Evolutionary conservation across 495 filamentous ascomycete genomes (phyloP).

Genomic region (Daldinia loculata): DNA sequence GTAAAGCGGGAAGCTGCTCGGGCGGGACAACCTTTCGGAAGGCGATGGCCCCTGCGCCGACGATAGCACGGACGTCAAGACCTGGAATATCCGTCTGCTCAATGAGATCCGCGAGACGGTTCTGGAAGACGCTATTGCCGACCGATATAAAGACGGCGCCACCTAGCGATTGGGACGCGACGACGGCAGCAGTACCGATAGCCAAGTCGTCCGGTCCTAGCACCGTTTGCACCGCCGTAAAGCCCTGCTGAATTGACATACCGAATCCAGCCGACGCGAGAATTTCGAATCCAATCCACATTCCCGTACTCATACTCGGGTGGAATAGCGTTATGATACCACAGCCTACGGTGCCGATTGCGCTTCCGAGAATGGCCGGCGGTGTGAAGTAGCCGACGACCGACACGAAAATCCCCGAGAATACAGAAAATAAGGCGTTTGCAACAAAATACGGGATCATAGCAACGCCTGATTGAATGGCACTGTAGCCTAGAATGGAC

Average conservation of each 20-base stretch:
- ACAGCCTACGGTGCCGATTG: conserved; percentile 67
- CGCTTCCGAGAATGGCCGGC: conserved; percentile 66
- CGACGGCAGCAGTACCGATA: conserved; percentile 63
- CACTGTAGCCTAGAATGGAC: conserved; percentile 70
- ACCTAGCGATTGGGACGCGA: conserved; percentile 66
- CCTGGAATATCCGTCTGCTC: conserved; percentile 33
- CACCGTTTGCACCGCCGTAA: conserved; percentile 63
- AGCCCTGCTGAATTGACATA: conserved; percentile 64
- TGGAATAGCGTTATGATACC: conserved; percentile 70
- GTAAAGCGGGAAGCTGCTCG: conserved; percentile 42
- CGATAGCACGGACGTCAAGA: conserved; percentile 44
- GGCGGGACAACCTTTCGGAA: conserved; percentile 47
- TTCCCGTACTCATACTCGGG: conserved; percentile 38
- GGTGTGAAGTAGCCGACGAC: conserved; percentile 72
- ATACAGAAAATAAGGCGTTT: conserved; percentile 65
- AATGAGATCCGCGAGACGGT: conserved; percentile 25
- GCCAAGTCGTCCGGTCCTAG: conserved; percentile 60
- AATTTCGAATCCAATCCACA: conserved; percentile 72
- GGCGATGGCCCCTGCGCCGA: conserved; percentile 61
- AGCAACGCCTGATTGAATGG: conserved; percentile 73
- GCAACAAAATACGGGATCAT: conserved; percentile 71
- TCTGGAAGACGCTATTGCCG: conserved; percentile 56
- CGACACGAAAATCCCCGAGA: conserved; percentile 59
- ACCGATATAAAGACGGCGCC: conserved; percentile 67
- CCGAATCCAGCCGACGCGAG: conserved; percentile 69